These are phyloP conservation scores for Euphorbia corollata DNA, from an alignment of 441 rosid species.

Conservation along the genomic window DNA sequence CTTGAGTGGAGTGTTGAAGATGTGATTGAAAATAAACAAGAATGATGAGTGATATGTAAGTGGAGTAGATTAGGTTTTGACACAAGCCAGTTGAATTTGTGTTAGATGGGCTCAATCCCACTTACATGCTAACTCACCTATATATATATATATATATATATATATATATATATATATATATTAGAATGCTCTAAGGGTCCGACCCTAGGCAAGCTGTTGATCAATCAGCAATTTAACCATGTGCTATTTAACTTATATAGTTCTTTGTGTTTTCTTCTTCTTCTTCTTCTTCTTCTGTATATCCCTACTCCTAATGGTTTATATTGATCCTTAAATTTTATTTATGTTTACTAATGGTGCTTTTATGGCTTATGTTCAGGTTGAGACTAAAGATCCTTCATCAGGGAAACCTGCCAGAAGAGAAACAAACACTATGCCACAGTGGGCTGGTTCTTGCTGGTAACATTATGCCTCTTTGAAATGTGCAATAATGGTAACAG, in stretches of 20 bases:
- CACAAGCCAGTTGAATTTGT: too few species aligned
- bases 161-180: too few species aligned
- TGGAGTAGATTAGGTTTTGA: too few species aligned
- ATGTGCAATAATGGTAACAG: not conserved
- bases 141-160: too few species aligned
- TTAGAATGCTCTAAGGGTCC: conserved; percentile 2
- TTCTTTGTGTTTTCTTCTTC: not conserved
- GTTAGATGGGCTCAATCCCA: too few species aligned
- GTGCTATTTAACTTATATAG: not conserved
- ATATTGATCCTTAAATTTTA: not conserved
- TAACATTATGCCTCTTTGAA: conserved; percentile 22
- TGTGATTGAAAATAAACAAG: too few species aligned
- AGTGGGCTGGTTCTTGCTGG: conserved; percentile 99
- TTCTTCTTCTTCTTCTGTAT: not conserved
- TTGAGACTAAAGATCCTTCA: conserved; percentile 48
- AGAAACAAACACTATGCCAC: conserved; percentile 99
- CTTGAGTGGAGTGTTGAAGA: too few species aligned
- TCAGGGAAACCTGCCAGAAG: conserved; percentile 74
- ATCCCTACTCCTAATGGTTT: conserved; percentile 9
- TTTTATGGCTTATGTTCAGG: conserved; percentile 37
- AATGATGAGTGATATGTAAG: too few species aligned
- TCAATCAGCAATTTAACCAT: not conserved
- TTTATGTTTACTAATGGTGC: conserved; percentile 1
- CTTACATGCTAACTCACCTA: too few species aligned
- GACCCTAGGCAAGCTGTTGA: not conserved